Conservation (phyloP, 2,329 filamentous ascomycete species). For the Sarocladium kiliense region DNA sequence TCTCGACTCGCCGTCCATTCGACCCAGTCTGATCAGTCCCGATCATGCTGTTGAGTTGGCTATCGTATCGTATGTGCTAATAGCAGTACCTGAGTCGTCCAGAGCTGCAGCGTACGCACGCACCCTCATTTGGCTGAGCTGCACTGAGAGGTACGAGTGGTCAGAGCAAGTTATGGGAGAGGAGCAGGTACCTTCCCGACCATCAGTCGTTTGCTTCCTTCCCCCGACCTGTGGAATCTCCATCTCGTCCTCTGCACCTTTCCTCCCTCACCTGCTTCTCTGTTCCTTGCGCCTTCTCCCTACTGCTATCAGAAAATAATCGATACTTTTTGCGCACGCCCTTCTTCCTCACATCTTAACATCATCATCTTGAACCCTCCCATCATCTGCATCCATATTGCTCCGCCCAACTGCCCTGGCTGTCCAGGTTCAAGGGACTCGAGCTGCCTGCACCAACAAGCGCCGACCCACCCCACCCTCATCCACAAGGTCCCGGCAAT, state of each 20-base stretch:
- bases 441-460: conserved; percentile 8
- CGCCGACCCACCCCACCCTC: conserved; percentile 9
- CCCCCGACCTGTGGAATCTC: not conserved
- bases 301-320: not conserved
- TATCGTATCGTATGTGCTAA: not conserved
- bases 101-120: not conserved
- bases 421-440: conserved; percentile 27
- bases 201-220: conserved; percentile 1
- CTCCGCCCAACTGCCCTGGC: conserved; percentile 19
- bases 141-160: not conserved
- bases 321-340: not conserved
- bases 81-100: not conserved
- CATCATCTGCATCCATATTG: conserved; percentile 17
- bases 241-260: not conserved
- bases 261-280: not conserved
- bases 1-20: not conserved
- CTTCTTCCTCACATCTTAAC: conserved; percentile 15
- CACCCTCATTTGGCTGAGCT: not conserved
- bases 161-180: not conserved
- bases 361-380: not conserved
- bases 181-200: not conserved
- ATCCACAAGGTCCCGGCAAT: conserved; percentile 9
- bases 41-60: not conserved
- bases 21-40: not conserved
- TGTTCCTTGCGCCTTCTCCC: not conserved